These are phyloP conservation scores for Trypanosoma rangeli DNA, from an alignment of 208 protist species.

Conservation along the genomic window DNA sequence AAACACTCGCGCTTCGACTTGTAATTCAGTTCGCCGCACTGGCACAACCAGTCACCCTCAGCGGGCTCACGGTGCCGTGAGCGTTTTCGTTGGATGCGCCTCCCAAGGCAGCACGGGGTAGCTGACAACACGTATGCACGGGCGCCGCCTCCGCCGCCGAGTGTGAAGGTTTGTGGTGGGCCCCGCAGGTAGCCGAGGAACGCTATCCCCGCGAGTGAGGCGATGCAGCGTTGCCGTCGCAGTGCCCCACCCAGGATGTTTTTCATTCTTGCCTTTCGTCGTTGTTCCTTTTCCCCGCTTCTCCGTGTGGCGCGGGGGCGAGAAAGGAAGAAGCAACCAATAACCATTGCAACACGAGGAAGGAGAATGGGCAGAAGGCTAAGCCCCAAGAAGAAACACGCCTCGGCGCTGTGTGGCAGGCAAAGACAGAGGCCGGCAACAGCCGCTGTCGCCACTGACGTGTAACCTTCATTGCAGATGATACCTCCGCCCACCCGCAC, in stretches of 20 bases:
- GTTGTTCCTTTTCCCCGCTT: neutral
- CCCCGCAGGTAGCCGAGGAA: neutral
- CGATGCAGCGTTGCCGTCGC: neutral
- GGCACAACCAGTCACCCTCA: conserved; percentile 85
- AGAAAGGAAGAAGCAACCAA: neutral
- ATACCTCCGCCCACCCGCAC: no score
- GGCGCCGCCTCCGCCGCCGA: neutral
- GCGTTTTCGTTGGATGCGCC: conserved; percentile 55
- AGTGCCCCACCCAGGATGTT: neutral
- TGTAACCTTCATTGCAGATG: no score
- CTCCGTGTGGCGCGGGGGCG: neutral
- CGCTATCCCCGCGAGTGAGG: neutral
- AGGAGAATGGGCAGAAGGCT: neutral
- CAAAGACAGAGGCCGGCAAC: no score
- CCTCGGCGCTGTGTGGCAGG: no score
- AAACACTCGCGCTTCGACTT: conserved; percentile 88
- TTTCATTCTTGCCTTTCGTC: neutral
- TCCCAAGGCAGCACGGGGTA: conserved; percentile 25
- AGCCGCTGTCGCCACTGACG: no score
- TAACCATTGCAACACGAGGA: neutral
- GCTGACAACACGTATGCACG: conserved; percentile 2
- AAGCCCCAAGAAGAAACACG: neutral
- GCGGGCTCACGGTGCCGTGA: conserved; percentile 63
- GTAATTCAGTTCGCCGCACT: conserved; percentile 88
- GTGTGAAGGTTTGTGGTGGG: neutral